phyloP scores from a whole-genome alignment of 75 land plant genomes.

The Isoetes taiwanensis region DNA sequence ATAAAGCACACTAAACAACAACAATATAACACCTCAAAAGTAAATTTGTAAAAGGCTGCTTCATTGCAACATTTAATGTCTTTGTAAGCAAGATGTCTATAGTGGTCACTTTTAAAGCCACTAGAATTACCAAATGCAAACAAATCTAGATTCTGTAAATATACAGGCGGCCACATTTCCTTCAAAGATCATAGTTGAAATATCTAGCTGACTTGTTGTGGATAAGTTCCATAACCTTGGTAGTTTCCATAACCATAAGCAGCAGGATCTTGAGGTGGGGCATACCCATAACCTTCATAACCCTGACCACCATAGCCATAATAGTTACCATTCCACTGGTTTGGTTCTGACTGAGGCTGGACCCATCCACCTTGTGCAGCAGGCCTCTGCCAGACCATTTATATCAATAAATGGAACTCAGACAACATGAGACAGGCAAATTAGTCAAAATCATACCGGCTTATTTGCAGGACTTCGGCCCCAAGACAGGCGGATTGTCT shows the following conservation, averaged over 20 bases:
- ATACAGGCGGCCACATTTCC: too few relatives aligned
- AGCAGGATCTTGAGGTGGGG: constrained; percentile 32
- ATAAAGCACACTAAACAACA: too few relatives aligned
- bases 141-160: too few relatives aligned
- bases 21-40: too few relatives aligned
- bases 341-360: neutral
- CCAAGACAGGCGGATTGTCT: neutral
- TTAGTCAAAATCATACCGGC: neutral
- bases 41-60: too few relatives aligned
- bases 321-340: neutral
- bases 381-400: neutral
- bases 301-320: constrained; percentile 5
- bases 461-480: neutral
- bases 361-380: neutral
- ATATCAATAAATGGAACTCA: neutral
- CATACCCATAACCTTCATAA: constrained; percentile 43
- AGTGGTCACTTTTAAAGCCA: too few relatives aligned
- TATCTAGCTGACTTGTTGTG: constrained; percentile 67
- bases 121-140: too few relatives aligned
- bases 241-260: constrained; percentile 45
- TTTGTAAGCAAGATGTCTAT: too few relatives aligned
- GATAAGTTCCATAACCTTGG: constrained; percentile 38
- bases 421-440: neutral
- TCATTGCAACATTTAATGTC: too few relatives aligned
- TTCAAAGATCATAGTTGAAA: too few relatives aligned